These are phyloP conservation scores for Aspergillus eucalypticola DNA, from an alignment of 2,329 filamentous ascomycete genomes.

Conservation along the genomic window DNA sequence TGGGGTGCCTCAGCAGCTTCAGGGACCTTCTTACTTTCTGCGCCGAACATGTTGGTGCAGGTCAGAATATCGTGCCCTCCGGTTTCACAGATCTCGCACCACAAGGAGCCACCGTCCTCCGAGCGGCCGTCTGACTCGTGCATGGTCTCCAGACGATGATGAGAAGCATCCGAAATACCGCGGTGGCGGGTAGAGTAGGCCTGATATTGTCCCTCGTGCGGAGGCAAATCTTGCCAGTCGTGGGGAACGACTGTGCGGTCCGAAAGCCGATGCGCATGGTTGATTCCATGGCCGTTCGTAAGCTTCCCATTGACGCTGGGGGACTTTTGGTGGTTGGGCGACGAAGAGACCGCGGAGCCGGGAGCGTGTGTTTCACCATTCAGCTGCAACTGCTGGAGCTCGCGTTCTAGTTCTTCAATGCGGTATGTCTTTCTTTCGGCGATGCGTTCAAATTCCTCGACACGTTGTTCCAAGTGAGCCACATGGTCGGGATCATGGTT, in stretches of 20 bases:
- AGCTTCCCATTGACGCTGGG: conserved; percentile 31
- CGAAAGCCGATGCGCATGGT: conserved; percentile 43
- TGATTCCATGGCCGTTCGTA: conserved; percentile 25
- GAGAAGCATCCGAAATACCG: conserved; percentile 29
- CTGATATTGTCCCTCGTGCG: conserved; percentile 26
- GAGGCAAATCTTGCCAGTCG: conserved; percentile 41
- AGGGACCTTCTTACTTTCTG: conserved; percentile 25
- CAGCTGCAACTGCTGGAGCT: conserved; percentile 56
- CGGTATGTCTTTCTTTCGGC: conserved; percentile 70
- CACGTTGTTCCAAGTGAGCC: conserved; percentile 72
- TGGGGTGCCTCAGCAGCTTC: conserved; percentile 17
- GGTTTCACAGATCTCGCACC: conserved; percentile 96
- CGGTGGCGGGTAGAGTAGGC: conserved; percentile 30
- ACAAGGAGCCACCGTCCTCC: conserved; percentile 72
- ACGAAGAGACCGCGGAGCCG: conserved; percentile 39
- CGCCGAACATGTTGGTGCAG: conserved; percentile 84
- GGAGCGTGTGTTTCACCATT: conserved; percentile 33
- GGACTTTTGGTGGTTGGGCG: conserved; percentile 36
- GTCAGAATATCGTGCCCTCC: conserved; percentile 90
- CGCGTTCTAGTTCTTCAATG: conserved; percentile 84
- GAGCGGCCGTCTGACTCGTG: conserved; percentile 55
- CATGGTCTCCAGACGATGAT: conserved; percentile 40
- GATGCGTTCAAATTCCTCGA: conserved; percentile 72
- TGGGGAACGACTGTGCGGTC: conserved; percentile 46
- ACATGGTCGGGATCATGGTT: conserved; percentile 58